phyloP scores from a whole-genome alignment of 2,329 filamentous ascomycete species.

The Xylariaceae sp. region DNA sequence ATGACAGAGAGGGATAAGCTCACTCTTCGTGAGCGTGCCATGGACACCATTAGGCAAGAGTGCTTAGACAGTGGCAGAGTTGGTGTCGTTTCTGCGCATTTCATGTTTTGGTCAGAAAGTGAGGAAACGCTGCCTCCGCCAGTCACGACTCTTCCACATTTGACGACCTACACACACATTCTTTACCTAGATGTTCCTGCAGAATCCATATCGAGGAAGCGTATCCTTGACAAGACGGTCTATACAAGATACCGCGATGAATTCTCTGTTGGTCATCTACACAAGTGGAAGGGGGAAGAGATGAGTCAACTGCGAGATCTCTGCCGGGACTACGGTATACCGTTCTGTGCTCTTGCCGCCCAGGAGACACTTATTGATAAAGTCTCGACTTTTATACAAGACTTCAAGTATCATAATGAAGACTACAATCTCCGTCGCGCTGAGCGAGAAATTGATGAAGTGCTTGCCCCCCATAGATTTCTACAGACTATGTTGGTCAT shows the following conservation, averaged over 20 bases:
- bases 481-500: constrained; percentile 49
- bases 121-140: constrained; percentile 19
- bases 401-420: constrained; percentile 38
- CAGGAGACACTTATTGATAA: constrained; percentile 6
- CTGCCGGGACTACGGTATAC: constrained; percentile 43
- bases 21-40: constrained; percentile 40
- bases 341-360: constrained; percentile 36
- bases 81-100: constrained; percentile 53
- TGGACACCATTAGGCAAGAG: constrained; percentile 38
- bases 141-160: constrained; percentile 44
- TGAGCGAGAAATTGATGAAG: constrained; percentile 30
- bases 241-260: constrained; percentile 33
- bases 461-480: constrained; percentile 20
- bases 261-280: constrained; percentile 37
- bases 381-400: constrained; percentile 27
- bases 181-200: constrained; percentile 48
- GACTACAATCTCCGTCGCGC: constrained; percentile 34
- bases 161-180: constrained; percentile 51
- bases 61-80: constrained; percentile 31
- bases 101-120: constrained; percentile 48
- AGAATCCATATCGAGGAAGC: constrained; percentile 34
- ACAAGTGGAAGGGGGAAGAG: constrained; percentile 49
- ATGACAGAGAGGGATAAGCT: constrained; percentile 35
- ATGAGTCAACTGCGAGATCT: constrained; percentile 34
- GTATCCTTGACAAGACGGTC: constrained; percentile 12